Percentiles rank a stretch among this genome's conserved stretches.
These are phyloP conservation scores for Candida taoyuanica DNA, from an alignment of 805 yeast genomes.

Conservation along the genomic window DNA sequence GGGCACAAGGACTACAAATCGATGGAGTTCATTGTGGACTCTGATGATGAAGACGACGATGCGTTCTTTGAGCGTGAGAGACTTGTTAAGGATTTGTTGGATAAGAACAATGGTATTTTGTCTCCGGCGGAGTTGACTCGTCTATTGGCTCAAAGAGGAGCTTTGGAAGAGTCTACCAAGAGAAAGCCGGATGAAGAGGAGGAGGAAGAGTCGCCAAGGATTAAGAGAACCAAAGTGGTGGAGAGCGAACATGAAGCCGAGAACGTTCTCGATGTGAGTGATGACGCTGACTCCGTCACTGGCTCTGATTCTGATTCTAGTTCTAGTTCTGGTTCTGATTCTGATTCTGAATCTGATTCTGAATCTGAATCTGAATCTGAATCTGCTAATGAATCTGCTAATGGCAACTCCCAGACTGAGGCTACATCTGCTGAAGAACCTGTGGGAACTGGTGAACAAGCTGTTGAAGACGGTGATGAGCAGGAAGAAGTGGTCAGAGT, in stretches of 20 bases:
- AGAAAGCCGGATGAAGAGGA: no score
- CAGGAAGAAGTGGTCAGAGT: slow-evolving; percentile 2
- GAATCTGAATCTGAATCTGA: slow-evolving; percentile 7
- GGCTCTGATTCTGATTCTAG: slow-evolving; percentile 1
- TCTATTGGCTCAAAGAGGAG: slow-evolving; percentile 3
- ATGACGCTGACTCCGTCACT: slow-evolving; percentile 2
- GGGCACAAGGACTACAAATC: slow-evolving; percentile 33
- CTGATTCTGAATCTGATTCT: slow-evolving; percentile 4
- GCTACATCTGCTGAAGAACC: not conserved
- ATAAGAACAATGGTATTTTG: slow-evolving; percentile 14
- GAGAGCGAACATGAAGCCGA: slow-evolving; percentile 1
- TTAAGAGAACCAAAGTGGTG: slow-evolving; percentile 10
- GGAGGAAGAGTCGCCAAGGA: slow-evolving; percentile 6
- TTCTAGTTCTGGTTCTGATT: not conserved
- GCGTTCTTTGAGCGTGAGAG: slow-evolving; percentile 55
- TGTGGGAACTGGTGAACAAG: slow-evolving; percentile 1
- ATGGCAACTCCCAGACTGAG: not conserved
- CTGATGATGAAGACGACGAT: slow-evolving; percentile 51
- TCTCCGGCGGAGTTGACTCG: slow-evolving; percentile 10
- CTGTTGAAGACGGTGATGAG: slow-evolving; percentile 2
- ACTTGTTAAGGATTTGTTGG: slow-evolving; percentile 35
- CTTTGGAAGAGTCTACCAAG: no score
- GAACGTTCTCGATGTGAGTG: slow-evolving; percentile 1
- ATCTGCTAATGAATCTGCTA: not conserved
- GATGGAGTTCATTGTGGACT: slow-evolving; percentile 49